Base-by-base conservation (phyloP, 805 yeast species). In the Saccharomycopsis microspora region DNA sequence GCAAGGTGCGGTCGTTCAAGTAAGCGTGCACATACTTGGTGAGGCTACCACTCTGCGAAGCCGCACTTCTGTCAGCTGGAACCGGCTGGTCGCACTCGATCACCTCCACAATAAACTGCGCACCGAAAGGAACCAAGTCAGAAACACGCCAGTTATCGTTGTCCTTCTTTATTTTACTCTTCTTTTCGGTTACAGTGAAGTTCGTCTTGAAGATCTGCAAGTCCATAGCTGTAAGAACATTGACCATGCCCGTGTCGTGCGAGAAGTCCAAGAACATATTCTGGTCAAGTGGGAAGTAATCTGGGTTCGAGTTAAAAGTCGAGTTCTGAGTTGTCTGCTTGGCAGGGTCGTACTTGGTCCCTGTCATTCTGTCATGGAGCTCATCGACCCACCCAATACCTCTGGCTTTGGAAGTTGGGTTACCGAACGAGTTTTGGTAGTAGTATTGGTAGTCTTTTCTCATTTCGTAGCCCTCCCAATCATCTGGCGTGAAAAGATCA, bases 161-260 rank as follows among this genome's bases (percentile, higher is more conserved):
- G 27, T 41, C 31, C 10, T n/a, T 34, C n/a, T 34, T n/a, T 8
- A 34, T 34, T n/a, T 34, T 34, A 3, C 45, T 45, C n/a, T 32
- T 11, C 30, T 32, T 29, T 6, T 11, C 39, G 19, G 32, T 29
- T 3, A 34, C 29, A 8, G 40, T 34, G 32, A 42, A 42, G 27
- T 48, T 44, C 9, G 50, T 46, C n/a, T 44, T 46, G 38, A 46
- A 41, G 10, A 34, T 34, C 37, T 54, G 47, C 30, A 84, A 60
- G 6, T 86, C 88, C 44, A 84, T 63, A 1, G 93, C 84, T 31
- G 85, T 67, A 55, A 80, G 65, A 55, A 72, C 79, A 38, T 80
- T 67, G 54, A 78, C 67, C 40, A 85, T 62, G 54, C 82, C 85
- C 37, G 82, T 73, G 60, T 86, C 95, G 58, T 86, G 95, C 10